A percentile compares a stretch with the other conserved stretches of the same genome.
Conservation (phyloP, 2,329 filamentous ascomycete species). For the Penicillium sp. region DNA sequence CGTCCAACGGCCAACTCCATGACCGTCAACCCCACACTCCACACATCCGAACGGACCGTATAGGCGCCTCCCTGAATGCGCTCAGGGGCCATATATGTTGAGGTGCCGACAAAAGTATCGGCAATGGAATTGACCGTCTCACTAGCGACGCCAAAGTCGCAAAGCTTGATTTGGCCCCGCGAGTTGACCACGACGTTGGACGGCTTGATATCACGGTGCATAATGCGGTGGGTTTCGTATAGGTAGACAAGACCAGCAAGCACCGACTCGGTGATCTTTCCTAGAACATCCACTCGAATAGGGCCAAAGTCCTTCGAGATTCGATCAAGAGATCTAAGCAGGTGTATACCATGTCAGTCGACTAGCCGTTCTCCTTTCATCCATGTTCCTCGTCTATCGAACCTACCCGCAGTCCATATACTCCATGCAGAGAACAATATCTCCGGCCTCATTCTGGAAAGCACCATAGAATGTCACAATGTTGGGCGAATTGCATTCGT, state of each 20-base stretch:
- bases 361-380: constrained; percentile 3
- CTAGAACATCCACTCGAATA: constrained; percentile 90
- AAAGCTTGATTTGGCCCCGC: constrained; percentile 90
- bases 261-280: constrained; percentile 96
- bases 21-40: constrained; percentile 92
- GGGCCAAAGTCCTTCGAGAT: constrained; percentile 95
- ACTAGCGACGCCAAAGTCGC: constrained; percentile 98
- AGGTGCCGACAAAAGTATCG: constrained; percentile 97
- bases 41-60: constrained; percentile 97
- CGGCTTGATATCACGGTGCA: constrained; percentile 98
- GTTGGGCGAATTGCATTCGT: constrained; percentile 93
- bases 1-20: constrained; percentile 98
- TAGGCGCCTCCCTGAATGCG: constrained; percentile 96
- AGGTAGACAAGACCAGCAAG: constrained; percentile 92
- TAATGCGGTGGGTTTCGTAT: constrained; percentile 93
- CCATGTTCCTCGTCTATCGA: neutral
- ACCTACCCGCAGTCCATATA: constrained; percentile 98
- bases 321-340: constrained; percentile 77
- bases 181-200: constrained; percentile 98
- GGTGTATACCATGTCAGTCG: constrained; percentile 16
- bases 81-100: constrained; percentile 99
- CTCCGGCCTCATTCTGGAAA: constrained; percentile 93
- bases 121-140: constrained; percentile 97
- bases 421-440: constrained; percentile 99
- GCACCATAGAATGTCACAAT: constrained; percentile 98